These are phyloP conservation scores for Blastobotrys attinorum DNA, from an alignment of 805 yeast species.

Conservation along the genomic window DNA sequence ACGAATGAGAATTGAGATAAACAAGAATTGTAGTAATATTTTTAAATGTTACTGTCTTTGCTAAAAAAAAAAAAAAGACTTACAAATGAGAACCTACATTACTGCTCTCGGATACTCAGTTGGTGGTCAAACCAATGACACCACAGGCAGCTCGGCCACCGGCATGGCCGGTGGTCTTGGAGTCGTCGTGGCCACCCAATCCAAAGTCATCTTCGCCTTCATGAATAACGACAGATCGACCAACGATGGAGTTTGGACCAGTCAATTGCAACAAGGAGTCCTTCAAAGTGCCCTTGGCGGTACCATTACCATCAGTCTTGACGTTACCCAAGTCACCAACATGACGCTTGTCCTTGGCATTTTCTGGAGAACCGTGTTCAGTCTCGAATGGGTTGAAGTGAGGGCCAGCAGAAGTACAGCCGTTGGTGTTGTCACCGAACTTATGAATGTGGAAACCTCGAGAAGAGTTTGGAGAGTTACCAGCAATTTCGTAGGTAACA, in stretches of 20 bases:
- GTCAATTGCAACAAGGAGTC: conserved; percentile 72
- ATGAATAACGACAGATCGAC: conserved; percentile 94
- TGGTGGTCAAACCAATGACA: conserved; percentile 74
- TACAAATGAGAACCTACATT: background rate
- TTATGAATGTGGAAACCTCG: conserved; percentile 98
- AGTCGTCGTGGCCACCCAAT: conserved; percentile 86
- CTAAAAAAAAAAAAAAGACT: background rate
- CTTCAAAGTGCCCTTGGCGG: conserved; percentile 82
- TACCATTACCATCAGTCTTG: conserved; percentile 76
- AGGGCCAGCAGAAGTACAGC: conserved; percentile 98
- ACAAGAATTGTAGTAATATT: too few relatives aligned
- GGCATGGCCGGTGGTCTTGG: conserved; percentile 93
- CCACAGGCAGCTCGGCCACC: conserved; percentile 99
- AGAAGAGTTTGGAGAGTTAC: conserved; percentile 79
- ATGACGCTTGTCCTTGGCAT: conserved; percentile 58
- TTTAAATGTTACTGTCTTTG: background rate
- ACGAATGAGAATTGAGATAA: too few relatives aligned
- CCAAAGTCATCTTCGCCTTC: conserved; percentile 91
- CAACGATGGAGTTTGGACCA: conserved; percentile 82
- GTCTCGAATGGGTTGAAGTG: conserved; percentile 90
- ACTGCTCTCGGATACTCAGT: conserved; percentile 7
- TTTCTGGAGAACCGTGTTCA: conserved; percentile 89
- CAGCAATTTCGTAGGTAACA: conserved; percentile 79
- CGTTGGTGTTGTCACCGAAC: conserved; percentile 98
- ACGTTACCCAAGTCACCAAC: conserved; percentile 97